Percentiles rank a stretch among this genome's conserved stretches.
Conservation (phyloP, 1,284 basidiomycete genomes). For the Leccinum subrobustum region DNA sequence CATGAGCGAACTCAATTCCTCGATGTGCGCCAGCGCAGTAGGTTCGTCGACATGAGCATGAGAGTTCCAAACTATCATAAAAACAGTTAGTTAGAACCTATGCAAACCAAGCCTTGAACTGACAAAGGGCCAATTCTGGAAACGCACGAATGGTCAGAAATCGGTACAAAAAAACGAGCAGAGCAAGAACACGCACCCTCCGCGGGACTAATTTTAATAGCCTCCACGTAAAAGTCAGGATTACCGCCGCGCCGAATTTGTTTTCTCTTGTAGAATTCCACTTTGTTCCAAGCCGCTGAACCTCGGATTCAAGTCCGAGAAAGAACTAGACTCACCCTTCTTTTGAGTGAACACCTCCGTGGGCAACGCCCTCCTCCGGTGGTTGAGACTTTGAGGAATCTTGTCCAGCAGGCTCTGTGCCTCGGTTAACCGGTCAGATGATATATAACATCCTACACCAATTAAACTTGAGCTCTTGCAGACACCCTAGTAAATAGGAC, state of each 20-base stretch:
- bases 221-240: conserved; percentile 47
- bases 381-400: conserved; percentile 59
- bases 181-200: conserved; percentile 49
- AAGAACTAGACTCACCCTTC: conserved; percentile 43
- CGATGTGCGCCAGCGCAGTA: conserved; percentile 56
- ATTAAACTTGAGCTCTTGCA: conserved; percentile 1
- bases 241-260: conserved; percentile 53
- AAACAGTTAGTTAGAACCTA: conserved; percentile 2
- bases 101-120: conserved; percentile 22
- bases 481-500: background rate
- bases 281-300: conserved; percentile 37
- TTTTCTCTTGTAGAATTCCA: conserved; percentile 71
- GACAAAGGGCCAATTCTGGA: conserved; percentile 60
- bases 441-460: conserved; percentile 55
- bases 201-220: conserved; percentile 63
- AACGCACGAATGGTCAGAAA: conserved; percentile 5
- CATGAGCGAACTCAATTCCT: conserved; percentile 45
- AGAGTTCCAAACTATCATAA: conserved; percentile 65
- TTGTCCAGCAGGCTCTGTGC: conserved; percentile 60
- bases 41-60: conserved; percentile 53
- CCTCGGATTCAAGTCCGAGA: background rate
- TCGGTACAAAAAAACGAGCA: background rate
- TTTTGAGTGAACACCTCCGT: conserved; percentile 76
- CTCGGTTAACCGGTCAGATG: conserved; percentile 48
- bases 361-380: conserved; percentile 65